Conservation (phyloP, 1,139 yeast genomes). For the Scheffersomyces lignicola region DNA sequence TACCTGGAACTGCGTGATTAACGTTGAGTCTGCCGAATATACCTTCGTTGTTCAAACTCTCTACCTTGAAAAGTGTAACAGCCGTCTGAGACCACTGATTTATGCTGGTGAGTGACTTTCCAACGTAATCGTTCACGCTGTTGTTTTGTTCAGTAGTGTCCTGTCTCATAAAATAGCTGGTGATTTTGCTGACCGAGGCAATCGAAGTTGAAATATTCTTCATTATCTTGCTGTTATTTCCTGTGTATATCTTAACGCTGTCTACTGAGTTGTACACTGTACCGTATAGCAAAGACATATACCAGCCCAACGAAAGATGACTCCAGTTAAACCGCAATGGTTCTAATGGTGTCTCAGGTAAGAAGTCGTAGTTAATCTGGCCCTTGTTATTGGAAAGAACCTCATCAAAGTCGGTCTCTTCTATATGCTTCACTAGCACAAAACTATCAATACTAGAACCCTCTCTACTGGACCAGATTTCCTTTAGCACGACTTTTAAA, state of each 20-base stretch:
- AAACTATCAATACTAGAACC: conserved; percentile 28
- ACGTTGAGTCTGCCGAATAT: conserved; percentile 33
- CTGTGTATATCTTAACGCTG: conserved; percentile 18
- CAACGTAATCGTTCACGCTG: conserved; percentile 20
- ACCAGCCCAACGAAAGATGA: conserved; percentile 72
- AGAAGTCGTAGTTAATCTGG: conserved; percentile 32
- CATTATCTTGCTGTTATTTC: conserved; percentile 30
- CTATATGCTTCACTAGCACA: conserved; percentile 42
- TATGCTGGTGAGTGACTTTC: conserved; percentile 25
- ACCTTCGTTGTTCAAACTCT: conserved; percentile 36
- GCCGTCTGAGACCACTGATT: conserved; percentile 68
- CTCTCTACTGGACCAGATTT: conserved; percentile 31
- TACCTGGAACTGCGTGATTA: conserved; percentile 24
- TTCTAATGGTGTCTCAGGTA: conserved; percentile 43
- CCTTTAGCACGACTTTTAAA: conserved; percentile 34
- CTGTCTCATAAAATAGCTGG: conserved; percentile 30
- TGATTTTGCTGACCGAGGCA: conserved; percentile 45
- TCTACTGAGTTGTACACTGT: conserved; percentile 53
- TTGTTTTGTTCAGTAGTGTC: conserved; percentile 10
- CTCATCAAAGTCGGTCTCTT: conserved; percentile 26
- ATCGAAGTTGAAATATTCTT: conserved; percentile 41
- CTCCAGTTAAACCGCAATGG: conserved; percentile 63
- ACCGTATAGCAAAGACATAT: conserved; percentile 67
- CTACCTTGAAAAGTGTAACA: conserved; percentile 60
- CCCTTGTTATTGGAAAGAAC: conserved; percentile 19